Evolutionary conservation across 148 eudicot genomes (phyloP).

Genomic region (Chenopodium formosanum): DNA sequence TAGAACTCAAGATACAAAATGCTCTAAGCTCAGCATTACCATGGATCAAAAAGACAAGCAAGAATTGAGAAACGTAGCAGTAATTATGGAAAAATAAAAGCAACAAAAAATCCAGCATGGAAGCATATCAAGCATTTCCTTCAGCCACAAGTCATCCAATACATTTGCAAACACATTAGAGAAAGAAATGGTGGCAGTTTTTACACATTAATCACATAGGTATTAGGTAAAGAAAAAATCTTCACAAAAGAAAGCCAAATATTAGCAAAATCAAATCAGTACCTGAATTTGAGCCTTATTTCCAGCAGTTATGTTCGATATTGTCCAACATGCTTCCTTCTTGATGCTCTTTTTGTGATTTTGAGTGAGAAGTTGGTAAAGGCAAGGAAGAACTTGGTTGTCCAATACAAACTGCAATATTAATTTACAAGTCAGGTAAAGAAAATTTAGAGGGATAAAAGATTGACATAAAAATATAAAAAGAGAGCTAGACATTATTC

Average conservation of each 20-base stretch:
- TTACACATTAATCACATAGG: neutral
- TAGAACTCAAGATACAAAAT: neutral
- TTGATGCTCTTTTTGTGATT: slow-evolving; percentile 73
- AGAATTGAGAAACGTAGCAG: neutral
- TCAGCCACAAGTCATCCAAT: neutral
- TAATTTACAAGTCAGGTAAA: slow-evolving; percentile 7
- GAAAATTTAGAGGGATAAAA: neutral
- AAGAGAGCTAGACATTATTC: neutral
- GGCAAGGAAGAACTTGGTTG: slow-evolving; percentile 67
- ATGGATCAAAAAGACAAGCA: neutral
- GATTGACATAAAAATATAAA: neutral
- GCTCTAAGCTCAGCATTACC: neutral
- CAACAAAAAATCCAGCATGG: neutral
- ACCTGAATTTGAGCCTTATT: slow-evolving; percentile 80
- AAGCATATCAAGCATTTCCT: neutral
- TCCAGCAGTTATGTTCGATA: slow-evolving; percentile 84
- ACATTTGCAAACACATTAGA: neutral
- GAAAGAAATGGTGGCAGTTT: neutral
- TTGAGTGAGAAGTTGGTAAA: slow-evolving; percentile 57
- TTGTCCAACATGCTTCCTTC: slow-evolving; percentile 91
- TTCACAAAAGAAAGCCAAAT: neutral
- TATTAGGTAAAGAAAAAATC: neutral
- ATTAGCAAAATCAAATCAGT: slow-evolving; percentile 5
- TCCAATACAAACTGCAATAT: slow-evolving; percentile 64
- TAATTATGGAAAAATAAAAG: too few relatives aligned